These are phyloP conservation scores for Apiospora sp. DNA, from an alignment of 2,329 filamentous ascomycete genomes.

Conservation along the genomic window DNA sequence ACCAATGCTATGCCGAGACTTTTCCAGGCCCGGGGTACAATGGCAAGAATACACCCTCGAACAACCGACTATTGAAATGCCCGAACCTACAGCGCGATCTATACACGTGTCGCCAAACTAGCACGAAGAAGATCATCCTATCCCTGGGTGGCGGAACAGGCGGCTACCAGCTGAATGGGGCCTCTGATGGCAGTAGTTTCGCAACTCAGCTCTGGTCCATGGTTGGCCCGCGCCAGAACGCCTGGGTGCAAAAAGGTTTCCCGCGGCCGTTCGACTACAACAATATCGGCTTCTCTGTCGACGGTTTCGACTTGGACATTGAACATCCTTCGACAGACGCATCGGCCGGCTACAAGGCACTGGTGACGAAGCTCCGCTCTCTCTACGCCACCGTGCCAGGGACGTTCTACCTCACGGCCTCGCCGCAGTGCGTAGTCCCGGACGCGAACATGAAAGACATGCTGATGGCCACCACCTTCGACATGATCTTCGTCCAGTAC, in stretches of 20 bases:
- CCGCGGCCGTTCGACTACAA: slow-evolving; percentile 41
- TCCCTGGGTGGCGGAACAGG: slow-evolving; percentile 47
- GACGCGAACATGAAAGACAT: slow-evolving; percentile 41
- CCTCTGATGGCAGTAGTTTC: slow-evolving; percentile 45
- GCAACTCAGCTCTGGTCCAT: slow-evolving; percentile 48
- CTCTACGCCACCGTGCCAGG: slow-evolving; percentile 34
- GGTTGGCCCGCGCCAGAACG: slow-evolving; percentile 47
- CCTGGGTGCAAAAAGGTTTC: slow-evolving; percentile 41
- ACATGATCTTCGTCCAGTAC: slow-evolving; percentile 57
- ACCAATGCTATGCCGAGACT: slow-evolving; percentile 46
- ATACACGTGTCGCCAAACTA: slow-evolving; percentile 44
- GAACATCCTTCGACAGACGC: slow-evolving; percentile 43
- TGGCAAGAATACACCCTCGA: slow-evolving; percentile 39
- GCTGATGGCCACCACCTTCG: slow-evolving; percentile 42
- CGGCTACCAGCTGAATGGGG: slow-evolving; percentile 44
- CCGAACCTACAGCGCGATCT: slow-evolving; percentile 39
- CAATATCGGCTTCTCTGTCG: slow-evolving; percentile 35
- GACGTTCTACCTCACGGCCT: slow-evolving; percentile 48
- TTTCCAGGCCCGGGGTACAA: slow-evolving; percentile 45
- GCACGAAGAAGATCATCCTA: slow-evolving; percentile 50
- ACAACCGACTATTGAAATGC: slow-evolving; percentile 47
- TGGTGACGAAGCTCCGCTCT: slow-evolving; percentile 37
- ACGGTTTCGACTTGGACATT: slow-evolving; percentile 30
- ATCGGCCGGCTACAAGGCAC: slow-evolving; percentile 41
- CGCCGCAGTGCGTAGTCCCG: slow-evolving; percentile 52